Conservation (phyloP, 352 stramenopile species). For the Globisporangium spinosum region DNA sequence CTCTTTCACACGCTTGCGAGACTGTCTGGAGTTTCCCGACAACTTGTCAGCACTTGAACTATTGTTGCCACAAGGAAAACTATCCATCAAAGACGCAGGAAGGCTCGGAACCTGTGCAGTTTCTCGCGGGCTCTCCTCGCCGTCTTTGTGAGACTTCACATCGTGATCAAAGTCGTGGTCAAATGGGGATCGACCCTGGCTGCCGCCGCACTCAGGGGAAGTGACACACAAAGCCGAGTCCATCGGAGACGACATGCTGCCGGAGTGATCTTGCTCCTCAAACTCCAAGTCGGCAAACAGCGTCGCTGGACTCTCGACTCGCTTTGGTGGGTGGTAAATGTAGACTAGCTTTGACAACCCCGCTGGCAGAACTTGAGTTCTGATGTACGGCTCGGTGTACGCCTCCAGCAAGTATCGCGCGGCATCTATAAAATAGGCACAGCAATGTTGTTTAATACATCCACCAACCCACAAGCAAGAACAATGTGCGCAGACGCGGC, state of each 20-base stretch:
- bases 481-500: conserved; percentile 19
- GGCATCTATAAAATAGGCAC: conserved; percentile 61
- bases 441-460: conserved; percentile 61
- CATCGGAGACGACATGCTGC: conserved; percentile 48
- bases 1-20: conserved; percentile 48
- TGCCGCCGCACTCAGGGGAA: conserved; percentile 67
- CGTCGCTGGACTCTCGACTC: conserved; percentile 44
- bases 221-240: conserved; percentile 69
- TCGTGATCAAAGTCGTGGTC: conserved; percentile 77
- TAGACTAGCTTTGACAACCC: conserved; percentile 75
- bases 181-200: conserved; percentile 62
- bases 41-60: conserved; percentile 79
- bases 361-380: conserved; percentile 64
- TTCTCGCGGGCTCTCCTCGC: conserved; percentile 50
- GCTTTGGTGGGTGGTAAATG: conserved; percentile 58
- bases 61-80: conserved; percentile 58
- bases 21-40: conserved; percentile 38
- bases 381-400: conserved; percentile 77
- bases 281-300: conserved; percentile 40
- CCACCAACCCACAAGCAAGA: conserved; percentile 35
- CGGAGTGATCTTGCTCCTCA: conserved; percentile 38
- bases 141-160: conserved; percentile 45
- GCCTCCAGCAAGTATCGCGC: conserved; percentile 72
- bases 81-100: conserved; percentile 39
- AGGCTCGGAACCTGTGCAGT: conserved; percentile 37